Conservation (phyloP, 805 yeast species). For the Pichia phayaonensis region DNA sequence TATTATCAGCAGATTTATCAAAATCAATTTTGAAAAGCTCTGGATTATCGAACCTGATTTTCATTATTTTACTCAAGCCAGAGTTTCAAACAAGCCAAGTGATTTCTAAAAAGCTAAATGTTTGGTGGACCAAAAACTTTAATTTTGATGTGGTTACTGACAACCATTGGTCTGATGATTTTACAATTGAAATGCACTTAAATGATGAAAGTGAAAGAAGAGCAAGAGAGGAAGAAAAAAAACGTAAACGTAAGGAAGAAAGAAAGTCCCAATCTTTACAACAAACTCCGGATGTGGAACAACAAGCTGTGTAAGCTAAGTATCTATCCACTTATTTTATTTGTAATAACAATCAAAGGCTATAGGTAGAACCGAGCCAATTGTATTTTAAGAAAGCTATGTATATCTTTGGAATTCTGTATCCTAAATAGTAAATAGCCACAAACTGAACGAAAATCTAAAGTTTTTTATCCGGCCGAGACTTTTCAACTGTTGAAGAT, state of each 20-base stretch:
- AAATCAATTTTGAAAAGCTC: constrained; percentile 26
- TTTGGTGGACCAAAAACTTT: constrained; percentile 22
- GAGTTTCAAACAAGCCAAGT: constrained; percentile 19
- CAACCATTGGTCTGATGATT: constrained; percentile 22
- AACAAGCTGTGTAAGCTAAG: neutral
- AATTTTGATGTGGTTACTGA: constrained; percentile 24
- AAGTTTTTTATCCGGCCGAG: neutral
- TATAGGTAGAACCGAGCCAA: neutral
- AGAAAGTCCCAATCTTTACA: constrained; percentile 19
- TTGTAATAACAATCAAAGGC: neutral
- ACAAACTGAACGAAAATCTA: too few relatives aligned
- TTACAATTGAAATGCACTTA: constrained; percentile 17
- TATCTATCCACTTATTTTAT: neutral
- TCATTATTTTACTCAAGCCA: constrained; percentile 30
- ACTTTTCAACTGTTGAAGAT: neutral
- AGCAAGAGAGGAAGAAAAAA: constrained; percentile 35
- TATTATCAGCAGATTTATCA: constrained; percentile 21
- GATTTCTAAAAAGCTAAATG: constrained; percentile 13
- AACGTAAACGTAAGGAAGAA: constrained; percentile 13
- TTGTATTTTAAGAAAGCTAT: too few relatives aligned
- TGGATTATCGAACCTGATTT: constrained; percentile 27
- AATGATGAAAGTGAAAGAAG: constrained; percentile 15
- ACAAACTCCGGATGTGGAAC: constrained; percentile 1
- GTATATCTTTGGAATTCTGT: too few relatives aligned
- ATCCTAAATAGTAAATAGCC: too few relatives aligned